A percentile compares a stretch with the other conserved stretches of the same genome.
phyloP scores from a whole-genome alignment of 2,329 filamentous ascomycete genomes.

The Aspergillus transmontanensis region DNA sequence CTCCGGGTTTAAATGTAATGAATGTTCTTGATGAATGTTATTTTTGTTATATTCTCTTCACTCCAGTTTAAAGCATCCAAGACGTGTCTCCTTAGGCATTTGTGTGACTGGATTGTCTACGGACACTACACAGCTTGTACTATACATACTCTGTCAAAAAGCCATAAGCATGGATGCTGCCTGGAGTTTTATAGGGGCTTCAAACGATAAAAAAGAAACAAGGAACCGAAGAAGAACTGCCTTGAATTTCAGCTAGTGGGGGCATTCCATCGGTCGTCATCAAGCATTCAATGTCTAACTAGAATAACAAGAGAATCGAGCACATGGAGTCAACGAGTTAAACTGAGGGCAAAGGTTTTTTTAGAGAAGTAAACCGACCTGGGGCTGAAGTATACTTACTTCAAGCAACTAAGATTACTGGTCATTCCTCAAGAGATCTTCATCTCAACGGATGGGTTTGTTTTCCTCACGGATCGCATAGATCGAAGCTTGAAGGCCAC shows the following conservation, averaged over 20 bases:
- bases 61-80: neutral
- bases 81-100: neutral
- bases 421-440: neutral
- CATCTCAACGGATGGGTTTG: conserved; percentile 4
- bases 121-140: neutral
- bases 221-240: neutral
- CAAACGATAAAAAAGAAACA: neutral
- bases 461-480: conserved; percentile 8
- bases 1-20: neutral
- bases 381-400: neutral
- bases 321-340: neutral
- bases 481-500: conserved; percentile 15
- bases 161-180: neutral
- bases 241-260: neutral
- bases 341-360: neutral
- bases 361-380: neutral
- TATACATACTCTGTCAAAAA: neutral
- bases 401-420: too few relatives aligned
- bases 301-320: neutral
- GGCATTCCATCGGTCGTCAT: neutral
- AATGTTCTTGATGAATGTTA: neutral
- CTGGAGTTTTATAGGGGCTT: neutral
- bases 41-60: neutral
- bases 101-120: neutral
- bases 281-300: neutral